Conservation (phyloP, 306 rosid genomes). For the Ammopiptanthus mongolicus region DNA sequence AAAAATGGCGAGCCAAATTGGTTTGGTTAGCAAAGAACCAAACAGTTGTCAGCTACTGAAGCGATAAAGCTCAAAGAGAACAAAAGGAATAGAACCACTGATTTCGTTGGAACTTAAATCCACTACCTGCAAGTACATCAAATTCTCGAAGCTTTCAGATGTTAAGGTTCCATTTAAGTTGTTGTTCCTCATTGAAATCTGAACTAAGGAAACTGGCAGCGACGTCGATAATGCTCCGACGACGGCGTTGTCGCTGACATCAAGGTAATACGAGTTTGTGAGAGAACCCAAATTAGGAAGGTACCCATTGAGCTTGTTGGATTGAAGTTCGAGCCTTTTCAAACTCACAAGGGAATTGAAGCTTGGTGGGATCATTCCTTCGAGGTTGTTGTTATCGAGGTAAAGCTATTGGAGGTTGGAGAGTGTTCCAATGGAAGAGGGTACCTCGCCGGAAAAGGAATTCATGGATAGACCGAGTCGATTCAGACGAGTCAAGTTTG, state of each 20-base stretch:
- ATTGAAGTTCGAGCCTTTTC: constrained; percentile 57
- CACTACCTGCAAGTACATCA: constrained; percentile 46
- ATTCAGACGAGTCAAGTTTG: constrained; percentile 52
- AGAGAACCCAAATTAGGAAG: constrained; percentile 46
- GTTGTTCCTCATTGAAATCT: constrained; percentile 67
- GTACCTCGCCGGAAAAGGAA: constrained; percentile 54
- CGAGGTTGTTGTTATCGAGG: constrained; percentile 59
- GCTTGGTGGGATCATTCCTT: constrained; percentile 46
- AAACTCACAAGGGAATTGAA: constrained; percentile 33
- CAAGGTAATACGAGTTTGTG: constrained; percentile 40
- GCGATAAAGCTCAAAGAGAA: constrained; percentile 51
- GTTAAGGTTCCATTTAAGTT: constrained; percentile 33
- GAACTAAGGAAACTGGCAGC: constrained; percentile 48
- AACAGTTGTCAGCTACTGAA: constrained; percentile 63
- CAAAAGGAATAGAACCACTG: constrained; percentile 39
- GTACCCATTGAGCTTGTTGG: constrained; percentile 47
- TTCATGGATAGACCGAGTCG: constrained; percentile 61
- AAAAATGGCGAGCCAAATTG: too few relatives aligned
- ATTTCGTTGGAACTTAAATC: constrained; percentile 65
- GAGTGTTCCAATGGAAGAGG: constrained; percentile 47
- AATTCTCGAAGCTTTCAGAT: constrained; percentile 21
- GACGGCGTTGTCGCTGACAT: constrained; percentile 48
- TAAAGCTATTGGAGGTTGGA: constrained; percentile 51
- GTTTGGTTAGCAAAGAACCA: too few relatives aligned
- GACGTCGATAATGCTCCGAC: constrained; percentile 37